phyloP scores from a whole-genome alignment of 192 early-diverging fungal genomes.

The Backusella sp. region DNA sequence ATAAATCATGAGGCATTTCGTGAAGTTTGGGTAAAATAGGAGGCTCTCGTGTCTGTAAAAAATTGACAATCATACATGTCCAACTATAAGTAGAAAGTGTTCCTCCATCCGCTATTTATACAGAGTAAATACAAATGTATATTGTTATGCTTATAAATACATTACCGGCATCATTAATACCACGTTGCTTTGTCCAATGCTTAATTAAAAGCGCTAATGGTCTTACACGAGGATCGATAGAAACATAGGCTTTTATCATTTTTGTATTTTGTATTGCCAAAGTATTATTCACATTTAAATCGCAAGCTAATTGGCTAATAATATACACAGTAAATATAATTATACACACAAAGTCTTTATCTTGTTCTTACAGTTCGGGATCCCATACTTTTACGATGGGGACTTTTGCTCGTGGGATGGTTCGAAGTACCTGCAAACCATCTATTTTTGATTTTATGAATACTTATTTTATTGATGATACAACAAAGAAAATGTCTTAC shows the following conservation, averaged over 20 bases:
- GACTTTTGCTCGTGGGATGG: constrained; percentile 84
- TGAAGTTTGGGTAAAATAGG: constrained; percentile 90
- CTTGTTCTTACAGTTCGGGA: constrained; percentile 68
- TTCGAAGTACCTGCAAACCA: constrained; percentile 77
- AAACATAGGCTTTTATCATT: constrained; percentile 88
- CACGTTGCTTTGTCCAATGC: constrained; percentile 84
- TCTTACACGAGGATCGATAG: constrained; percentile 79
- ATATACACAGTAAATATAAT: background rate
- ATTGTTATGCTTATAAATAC: background rate
- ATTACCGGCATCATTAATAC: constrained; percentile 85
- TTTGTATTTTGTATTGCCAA: constrained; percentile 88
- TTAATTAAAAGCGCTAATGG: constrained; percentile 91
- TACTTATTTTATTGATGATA: background rate
- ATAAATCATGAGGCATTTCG: constrained; percentile 44
- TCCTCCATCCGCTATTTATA: constrained; percentile 77
- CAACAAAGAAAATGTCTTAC: constrained; percentile 35
- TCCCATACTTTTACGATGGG: constrained; percentile 94
- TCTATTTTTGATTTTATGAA: constrained; percentile 38
- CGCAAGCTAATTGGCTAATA: constrained; percentile 70
- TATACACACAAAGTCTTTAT: background rate
- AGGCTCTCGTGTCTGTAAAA: constrained; percentile 86
- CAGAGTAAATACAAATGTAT: background rate
- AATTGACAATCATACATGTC: constrained; percentile 91
- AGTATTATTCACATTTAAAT: constrained; percentile 94
- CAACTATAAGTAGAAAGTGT: constrained; percentile 94